Base-by-base conservation (phyloP, 75 land plant genomes). In the Adiantum capillusveneris region DNA sequence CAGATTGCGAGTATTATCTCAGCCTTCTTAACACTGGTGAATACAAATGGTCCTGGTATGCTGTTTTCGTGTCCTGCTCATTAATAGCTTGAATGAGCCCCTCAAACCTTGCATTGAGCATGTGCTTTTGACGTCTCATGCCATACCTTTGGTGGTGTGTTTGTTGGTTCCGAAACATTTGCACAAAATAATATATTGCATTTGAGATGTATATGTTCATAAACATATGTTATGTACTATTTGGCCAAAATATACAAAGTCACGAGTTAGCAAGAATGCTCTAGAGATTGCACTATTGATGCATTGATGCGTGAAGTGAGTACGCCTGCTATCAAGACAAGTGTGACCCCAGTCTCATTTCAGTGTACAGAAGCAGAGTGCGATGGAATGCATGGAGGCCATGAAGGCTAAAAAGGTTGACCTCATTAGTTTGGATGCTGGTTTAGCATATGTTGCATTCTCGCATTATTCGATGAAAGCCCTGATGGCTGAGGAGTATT, bases 401-500 rank as follows among this genome's bases (percentile, higher is more conserved):
- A 65, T 70, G 34, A 69, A 65, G 25, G 53, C 30, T 7, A 53
- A 67, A 19, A 60, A 75, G 60, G 79, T 74, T 60, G 79, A 70
- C 29, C 30, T 75, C 13, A 65, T 70, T 37, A 43, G 48, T 21
- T 36, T 75, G 30, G 79, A 75, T 31, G 68, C 79, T 36, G 74
- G 79, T 44, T 46, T 65, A n/a, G 79, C 57, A 44, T 75, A 75
- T 50, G 65, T 65, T 49, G 79, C 79, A 29, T 70, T 75, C 31
- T 27, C 49, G 13, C 65, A 75, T 31, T 65, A 75, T 45, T 75
- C 79, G 34, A 65, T 75, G 79, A 75, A 75, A 57, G 79, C 69
- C 13, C 65, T 70, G 31, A 62, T 62, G 44, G 68, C 67, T 9
- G 79, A 75, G 52, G 69, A 65, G 21, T 70, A 75, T 39, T 60